Percentiles rank a stretch among this genome's conserved stretches.
Conservation (phyloP, 139 green algal species). For the Coelastrella sp. region DNA sequence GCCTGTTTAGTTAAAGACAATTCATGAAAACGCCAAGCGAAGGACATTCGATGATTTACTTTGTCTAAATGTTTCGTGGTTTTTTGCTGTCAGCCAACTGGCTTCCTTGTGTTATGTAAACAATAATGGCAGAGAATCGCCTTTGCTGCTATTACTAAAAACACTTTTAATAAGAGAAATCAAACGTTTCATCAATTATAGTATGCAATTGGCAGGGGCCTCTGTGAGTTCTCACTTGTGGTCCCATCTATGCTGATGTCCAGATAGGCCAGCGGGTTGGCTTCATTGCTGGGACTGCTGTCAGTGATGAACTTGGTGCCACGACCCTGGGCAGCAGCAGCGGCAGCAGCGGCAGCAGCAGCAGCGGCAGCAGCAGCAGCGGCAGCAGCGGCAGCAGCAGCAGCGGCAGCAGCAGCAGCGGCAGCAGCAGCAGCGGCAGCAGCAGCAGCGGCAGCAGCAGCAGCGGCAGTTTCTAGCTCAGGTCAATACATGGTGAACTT, state of each 20-base stretch:
- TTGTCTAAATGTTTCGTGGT: too few relatives aligned
- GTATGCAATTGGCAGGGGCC: not conserved
- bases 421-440: not conserved
- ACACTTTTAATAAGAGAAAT: not conserved
- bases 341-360: not conserved
- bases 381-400: not conserved
- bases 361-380: not conserved
- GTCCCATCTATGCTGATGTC: slow-evolving; percentile 38
- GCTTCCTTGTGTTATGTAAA: too few relatives aligned
- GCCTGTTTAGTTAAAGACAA: too few relatives aligned
- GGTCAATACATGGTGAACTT: too few relatives aligned
- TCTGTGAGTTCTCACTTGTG: not conserved
- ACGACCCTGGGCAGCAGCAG: slow-evolving; percentile 21
- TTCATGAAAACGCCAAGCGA: too few relatives aligned
- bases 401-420: not conserved
- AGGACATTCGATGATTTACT: too few relatives aligned
- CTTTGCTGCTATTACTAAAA: not conserved
- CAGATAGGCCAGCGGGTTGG: slow-evolving; percentile 34
- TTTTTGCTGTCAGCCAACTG: too few relatives aligned
- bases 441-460: not conserved
- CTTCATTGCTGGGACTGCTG: slow-evolving; percentile 4
- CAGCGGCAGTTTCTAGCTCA: too few relatives aligned
- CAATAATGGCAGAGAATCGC: not conserved
- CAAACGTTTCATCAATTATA: too few relatives aligned
- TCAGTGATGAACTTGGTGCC: slow-evolving; percentile 11